Evolutionary conservation across 192 early-diverging fungal genomes (phyloP).

Genomic region (Linnemannia zychae): DNA sequence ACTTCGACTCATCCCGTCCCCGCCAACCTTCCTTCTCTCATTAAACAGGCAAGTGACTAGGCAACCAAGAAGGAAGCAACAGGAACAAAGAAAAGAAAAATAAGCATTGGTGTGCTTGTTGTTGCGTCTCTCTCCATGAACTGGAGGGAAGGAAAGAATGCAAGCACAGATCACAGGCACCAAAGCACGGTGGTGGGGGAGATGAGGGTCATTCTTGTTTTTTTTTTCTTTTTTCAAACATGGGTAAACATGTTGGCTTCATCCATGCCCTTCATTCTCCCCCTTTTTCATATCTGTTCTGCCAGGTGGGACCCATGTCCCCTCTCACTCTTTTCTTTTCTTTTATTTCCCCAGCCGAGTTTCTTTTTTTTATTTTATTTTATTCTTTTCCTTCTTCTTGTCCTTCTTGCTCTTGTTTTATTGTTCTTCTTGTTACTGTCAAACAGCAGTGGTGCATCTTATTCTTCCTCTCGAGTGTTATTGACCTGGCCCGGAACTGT

Average conservation of each 20-base stretch:
- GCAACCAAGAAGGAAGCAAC: not conserved
- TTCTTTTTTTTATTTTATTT: not conserved
- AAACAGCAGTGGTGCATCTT: not conserved
- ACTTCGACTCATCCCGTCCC: not conserved
- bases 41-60: constrained; percentile 14
- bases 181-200: not conserved
- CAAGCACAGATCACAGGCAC: not conserved
- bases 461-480: not conserved
- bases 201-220: not conserved
- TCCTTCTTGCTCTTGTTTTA: not conserved
- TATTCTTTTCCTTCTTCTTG: not conserved
- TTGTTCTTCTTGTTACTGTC: not conserved
- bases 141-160: not conserved
- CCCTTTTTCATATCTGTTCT: not conserved
- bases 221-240: not conserved
- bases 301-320: not conserved
- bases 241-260: not conserved
- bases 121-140: not conserved
- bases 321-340: not conserved
- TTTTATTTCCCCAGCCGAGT: not conserved
- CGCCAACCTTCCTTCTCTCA: not conserved
- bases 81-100: constrained; percentile 21
- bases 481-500: not conserved
- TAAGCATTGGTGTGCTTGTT: constrained; percentile 13
- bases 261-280: not conserved